phyloP scores from a whole-genome alignment of 345 rosid species.

The Corchorus capsularis region DNA sequence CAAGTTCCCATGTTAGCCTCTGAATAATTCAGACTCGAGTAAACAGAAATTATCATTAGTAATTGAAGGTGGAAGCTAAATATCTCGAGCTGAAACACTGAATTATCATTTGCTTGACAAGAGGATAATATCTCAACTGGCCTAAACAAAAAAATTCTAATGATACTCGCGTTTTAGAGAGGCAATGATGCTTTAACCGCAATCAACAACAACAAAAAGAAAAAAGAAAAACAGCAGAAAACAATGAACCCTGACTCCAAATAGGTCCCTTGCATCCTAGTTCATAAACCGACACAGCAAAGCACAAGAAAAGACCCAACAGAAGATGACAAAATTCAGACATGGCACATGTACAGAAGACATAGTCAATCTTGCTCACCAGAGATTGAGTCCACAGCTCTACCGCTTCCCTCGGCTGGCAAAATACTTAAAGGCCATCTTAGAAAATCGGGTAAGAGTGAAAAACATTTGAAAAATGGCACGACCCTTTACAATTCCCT shows the following conservation, averaged over 20 bases:
- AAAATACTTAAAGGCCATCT: conserved; percentile 43
- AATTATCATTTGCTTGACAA: background rate
- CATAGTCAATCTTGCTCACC: conserved; percentile 30
- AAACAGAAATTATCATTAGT: background rate
- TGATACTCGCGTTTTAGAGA: background rate
- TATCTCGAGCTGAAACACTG: background rate
- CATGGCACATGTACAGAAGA: background rate
- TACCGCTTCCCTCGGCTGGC: conserved; percentile 48
- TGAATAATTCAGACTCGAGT: background rate
- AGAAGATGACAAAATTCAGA: conserved; percentile 9
- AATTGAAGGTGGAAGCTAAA: background rate
- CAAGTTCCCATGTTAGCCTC: background rate
- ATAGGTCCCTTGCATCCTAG: conserved; percentile 20
- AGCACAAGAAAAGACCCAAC: background rate
- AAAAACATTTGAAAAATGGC: conserved; percentile 52
- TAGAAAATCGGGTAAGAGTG: conserved; percentile 48
- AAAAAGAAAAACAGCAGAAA: background rate
- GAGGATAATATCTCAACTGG: background rate
- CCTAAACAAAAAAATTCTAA: background rate
- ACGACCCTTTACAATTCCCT: conserved; percentile 75
- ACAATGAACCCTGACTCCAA: background rate
- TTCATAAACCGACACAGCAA: conserved; percentile 13
- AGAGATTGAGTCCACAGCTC: conserved; percentile 24
- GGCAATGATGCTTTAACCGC: background rate
- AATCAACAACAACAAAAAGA: background rate